Evolutionary conservation across 73 alveolate genomes (phyloP), one percentile per base, ranked within the genome.

Genomic region (Breviolum minutum): DNA sequence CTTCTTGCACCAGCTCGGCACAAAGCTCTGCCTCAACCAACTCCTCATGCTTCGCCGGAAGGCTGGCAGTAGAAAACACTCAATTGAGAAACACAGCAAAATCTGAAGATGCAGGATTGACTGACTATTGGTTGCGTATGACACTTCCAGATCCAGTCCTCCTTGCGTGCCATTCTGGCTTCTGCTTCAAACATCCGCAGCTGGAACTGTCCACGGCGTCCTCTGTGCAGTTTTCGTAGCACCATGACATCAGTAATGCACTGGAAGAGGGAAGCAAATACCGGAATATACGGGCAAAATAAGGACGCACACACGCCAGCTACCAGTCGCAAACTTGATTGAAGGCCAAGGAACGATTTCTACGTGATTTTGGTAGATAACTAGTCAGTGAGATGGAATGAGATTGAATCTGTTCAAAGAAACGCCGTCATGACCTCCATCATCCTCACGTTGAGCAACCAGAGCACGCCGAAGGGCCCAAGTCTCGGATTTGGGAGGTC

Each of bases 401-500:
- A 40, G 54, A 40, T 40, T 40, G 54, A 40, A 40, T 40, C 54
- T 40, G 54, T 40, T 32, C 29, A 29, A 32, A 48, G 61, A 80
- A 30, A 14, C 64, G 7, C 62, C 9, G 12, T 5, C 4, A 12
- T 24, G 17, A 40, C 95, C 95, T 63, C 83, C 83, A 12, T 30
- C 60, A 14, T 89, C 87, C 32, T 91, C 88, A 8, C 89, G 63
- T 48, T 73, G 76, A 12, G 87, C 63, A 6, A 86, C 96, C 77
- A 91, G 32, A 24, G 88, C 97, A 5, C 97, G 97, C 30, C 97
- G 97, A 48, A 91, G 97, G 24, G 79, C 97, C 97, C 97, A 91
- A 20, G 97, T 91, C 97, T 11, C 97, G 97, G 29, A 91, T 48
- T 63, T 91, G 97, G 63, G 97, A 91, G 26, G 97, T 91, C 77